Evolutionary conservation across 2,329 filamentous ascomycete species (phyloP).

Genomic region (Nectriaceae sp.): DNA sequence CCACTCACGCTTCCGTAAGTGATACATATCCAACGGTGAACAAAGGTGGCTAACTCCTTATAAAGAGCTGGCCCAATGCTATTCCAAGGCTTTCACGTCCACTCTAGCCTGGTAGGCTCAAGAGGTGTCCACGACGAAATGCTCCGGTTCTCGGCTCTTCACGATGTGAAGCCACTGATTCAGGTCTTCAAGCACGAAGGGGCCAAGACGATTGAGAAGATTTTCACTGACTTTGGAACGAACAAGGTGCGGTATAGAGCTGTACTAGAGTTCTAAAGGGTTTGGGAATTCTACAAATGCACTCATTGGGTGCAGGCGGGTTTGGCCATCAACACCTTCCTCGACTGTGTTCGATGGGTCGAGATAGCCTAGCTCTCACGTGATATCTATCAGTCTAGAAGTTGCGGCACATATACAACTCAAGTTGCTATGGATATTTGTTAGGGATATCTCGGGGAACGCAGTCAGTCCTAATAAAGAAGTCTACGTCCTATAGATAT

Average conservation of each 20-base stretch:
- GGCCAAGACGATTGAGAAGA: neutral
- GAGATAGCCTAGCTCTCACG: too few species aligned
- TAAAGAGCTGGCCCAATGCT: neutral
- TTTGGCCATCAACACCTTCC: too few species aligned
- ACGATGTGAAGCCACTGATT: constrained; percentile 5
- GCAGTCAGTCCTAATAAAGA: too few species aligned
- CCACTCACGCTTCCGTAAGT: neutral
- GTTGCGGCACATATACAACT: too few species aligned
- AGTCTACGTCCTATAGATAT: too few species aligned
- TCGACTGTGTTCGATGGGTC: too few species aligned
- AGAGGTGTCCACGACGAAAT: constrained; percentile 2
- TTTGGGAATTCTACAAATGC: too few species aligned
- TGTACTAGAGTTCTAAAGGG: neutral
- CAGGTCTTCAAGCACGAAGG: constrained; percentile 2
- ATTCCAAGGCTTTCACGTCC: neutral
- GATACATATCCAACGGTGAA: neutral
- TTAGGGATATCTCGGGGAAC: too few species aligned
- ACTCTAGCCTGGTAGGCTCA: constrained; percentile 1
- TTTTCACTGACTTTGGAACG: neutral
- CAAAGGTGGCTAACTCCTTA: too few species aligned
- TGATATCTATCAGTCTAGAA: too few species aligned
- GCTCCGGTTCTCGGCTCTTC: constrained; percentile 4
- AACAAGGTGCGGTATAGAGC: neutral
- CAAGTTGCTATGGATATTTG: too few species aligned
- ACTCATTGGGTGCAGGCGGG: too few species aligned